A percentile compares a stretch with the other conserved stretches of the same genome.
Evolutionary conservation across 805 yeast species (phyloP).

Genomic region (Jamesozyma jinghongensis): DNA sequence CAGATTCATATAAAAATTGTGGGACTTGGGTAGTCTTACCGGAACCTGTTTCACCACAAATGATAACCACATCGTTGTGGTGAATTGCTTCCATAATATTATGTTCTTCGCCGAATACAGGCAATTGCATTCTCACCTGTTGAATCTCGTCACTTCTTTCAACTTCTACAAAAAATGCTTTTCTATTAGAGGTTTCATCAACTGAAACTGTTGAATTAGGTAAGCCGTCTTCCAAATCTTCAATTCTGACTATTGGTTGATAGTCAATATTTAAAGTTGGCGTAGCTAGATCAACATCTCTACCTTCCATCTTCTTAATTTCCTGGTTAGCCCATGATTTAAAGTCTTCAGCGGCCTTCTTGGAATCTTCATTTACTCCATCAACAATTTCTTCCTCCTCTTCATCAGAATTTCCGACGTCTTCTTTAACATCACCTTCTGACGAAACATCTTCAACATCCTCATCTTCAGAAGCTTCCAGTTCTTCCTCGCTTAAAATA

Average conservation of each 20-base stretch:
- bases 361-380: conserved; percentile 36
- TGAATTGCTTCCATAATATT: conserved; percentile 91
- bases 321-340: conserved; percentile 83
- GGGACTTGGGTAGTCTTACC: conserved; percentile 99
- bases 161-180: conserved; percentile 60
- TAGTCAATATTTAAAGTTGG: conserved; percentile 44
- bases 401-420: background rate
- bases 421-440: background rate
- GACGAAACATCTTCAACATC: conserved; percentile 3
- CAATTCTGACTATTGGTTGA: conserved; percentile 50
- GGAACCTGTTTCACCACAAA: conserved; percentile 98
- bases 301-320: conserved; percentile 54
- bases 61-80: conserved; percentile 80
- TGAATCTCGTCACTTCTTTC: conserved; percentile 61
- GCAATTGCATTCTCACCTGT: conserved; percentile 57
- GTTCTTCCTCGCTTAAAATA: conserved; percentile 8
- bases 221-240: conserved; percentile 64
- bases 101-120: conserved; percentile 87
- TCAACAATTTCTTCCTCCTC: conserved; percentile 25
- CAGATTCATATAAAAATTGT: conserved; percentile 87
- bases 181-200: conserved; percentile 40
- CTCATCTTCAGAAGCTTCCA: conserved; percentile 15
- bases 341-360: conserved; percentile 49
- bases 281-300: conserved; percentile 42
- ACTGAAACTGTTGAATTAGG: conserved; percentile 57